phyloP scores from a whole-genome alignment of 2,329 filamentous ascomycete genomes.

The Zarea fungicola region DNA sequence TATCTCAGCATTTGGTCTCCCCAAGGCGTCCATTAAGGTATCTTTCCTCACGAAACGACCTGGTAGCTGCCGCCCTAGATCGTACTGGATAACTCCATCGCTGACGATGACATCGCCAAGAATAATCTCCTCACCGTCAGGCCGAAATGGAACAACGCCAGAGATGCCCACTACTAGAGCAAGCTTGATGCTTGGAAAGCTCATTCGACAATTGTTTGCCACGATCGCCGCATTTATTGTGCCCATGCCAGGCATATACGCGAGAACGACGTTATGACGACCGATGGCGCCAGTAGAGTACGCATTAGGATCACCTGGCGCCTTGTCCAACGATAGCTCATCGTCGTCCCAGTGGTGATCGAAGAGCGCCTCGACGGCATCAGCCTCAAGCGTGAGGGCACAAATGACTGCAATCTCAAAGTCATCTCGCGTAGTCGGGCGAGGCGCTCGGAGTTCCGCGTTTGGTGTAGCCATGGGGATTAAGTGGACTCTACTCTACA shows the following conservation, averaged over 20 bases:
- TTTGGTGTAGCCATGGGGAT: neutral
- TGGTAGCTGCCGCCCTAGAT: slow-evolving; percentile 22
- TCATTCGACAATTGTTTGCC: slow-evolving; percentile 13
- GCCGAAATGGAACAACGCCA: slow-evolving; percentile 18
- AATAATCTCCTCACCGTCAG: slow-evolving; percentile 15
- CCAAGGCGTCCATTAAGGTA: slow-evolving; percentile 15
- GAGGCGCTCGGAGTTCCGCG: neutral
- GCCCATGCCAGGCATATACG: slow-evolving; percentile 24
- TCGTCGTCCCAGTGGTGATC: slow-evolving; percentile 16
- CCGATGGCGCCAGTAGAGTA: slow-evolving; percentile 24
- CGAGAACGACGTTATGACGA: slow-evolving; percentile 26
- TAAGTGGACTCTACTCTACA: neutral
- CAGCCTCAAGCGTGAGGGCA: slow-evolving; percentile 17
- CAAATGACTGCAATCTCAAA: slow-evolving; percentile 18
- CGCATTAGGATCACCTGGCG: slow-evolving; percentile 21
- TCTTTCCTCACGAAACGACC: slow-evolving; percentile 20
- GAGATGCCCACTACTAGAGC: slow-evolving; percentile 19
- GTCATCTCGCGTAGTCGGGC: neutral
- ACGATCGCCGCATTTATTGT: slow-evolving; percentile 19
- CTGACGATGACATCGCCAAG: slow-evolving; percentile 28
- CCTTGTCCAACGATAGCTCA: slow-evolving; percentile 17
- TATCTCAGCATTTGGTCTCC: slow-evolving; percentile 18
- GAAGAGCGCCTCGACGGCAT: slow-evolving; percentile 18
- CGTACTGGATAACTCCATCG: slow-evolving; percentile 24
- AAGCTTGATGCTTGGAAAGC: slow-evolving; percentile 18